These are phyloP conservation scores for Prunus fruticosa DNA, from an alignment of 306 rosid species.

Conservation along the genomic window DNA sequence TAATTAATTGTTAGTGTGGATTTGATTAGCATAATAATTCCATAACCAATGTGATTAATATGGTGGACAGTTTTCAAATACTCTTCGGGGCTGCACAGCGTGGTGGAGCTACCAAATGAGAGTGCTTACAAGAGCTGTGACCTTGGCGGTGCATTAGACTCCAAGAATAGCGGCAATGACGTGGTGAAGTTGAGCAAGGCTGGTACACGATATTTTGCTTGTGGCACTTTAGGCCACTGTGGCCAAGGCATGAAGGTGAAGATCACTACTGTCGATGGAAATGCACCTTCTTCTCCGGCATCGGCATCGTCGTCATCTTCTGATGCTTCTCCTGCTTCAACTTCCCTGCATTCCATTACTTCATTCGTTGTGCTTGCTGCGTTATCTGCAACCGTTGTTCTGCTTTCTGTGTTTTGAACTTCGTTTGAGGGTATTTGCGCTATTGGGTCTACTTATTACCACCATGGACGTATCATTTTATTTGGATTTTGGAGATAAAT, in stretches of 20 bases:
- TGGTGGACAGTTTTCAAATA: conserved; percentile 73
- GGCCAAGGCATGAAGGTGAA: conserved; percentile 82
- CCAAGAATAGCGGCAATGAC: conserved; percentile 59
- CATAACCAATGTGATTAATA: neutral
- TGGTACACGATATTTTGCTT: conserved; percentile 62
- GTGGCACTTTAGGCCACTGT: conserved; percentile 84
- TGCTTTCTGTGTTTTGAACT: conserved; percentile 22
- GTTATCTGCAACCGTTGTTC: conserved; percentile 15
- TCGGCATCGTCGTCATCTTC: conserved; percentile 1
- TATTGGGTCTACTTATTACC: too few species aligned
- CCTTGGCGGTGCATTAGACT: conserved; percentile 40
- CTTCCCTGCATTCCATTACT: conserved; percentile 12
- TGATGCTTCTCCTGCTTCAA: conserved; percentile 23
- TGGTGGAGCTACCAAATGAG: conserved; percentile 57
- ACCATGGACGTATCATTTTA: neutral
- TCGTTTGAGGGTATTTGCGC: neutral
- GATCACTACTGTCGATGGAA: conserved; percentile 42
- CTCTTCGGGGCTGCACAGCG: conserved; percentile 59
- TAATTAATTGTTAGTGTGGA: neutral
- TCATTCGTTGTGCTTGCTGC: conserved; percentile 23
- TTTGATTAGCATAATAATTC: neutral
- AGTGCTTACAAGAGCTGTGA: conserved; percentile 69
- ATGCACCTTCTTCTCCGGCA: conserved; percentile 44
- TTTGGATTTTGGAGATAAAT: neutral
- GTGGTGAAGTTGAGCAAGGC: conserved; percentile 51